phyloP scores from a whole-genome alignment of 768 basidiomycete species.

The Tricholoma sp. region DNA sequence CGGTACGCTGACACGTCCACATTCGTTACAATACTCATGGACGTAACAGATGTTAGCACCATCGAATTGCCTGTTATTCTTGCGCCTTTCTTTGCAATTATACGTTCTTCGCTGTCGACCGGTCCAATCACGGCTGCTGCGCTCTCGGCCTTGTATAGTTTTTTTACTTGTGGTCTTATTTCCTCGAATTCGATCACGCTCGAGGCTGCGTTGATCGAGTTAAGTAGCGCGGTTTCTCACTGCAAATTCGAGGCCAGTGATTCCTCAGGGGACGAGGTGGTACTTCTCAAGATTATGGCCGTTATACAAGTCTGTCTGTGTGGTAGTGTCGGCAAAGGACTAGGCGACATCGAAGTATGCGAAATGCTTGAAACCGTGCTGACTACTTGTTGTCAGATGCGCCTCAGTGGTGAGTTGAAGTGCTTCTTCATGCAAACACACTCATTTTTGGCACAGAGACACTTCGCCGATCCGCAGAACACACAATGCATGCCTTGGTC shows the following conservation, averaged over 20 bases:
- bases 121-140: constrained; percentile 97
- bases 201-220: constrained; percentile 66
- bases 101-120: constrained; percentile 91
- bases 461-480: constrained; percentile 81
- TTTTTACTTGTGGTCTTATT: constrained; percentile 79
- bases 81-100: constrained; percentile 86
- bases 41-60: constrained; percentile 47
- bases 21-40: background rate
- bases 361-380: constrained; percentile 98
- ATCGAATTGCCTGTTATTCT: constrained; percentile 63
- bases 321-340: constrained; percentile 55
- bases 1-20: constrained; percentile 37
- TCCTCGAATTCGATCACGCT: constrained; percentile 49
- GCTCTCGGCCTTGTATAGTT: constrained; percentile 79
- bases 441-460: constrained; percentile 51
- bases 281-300: constrained; percentile 85
- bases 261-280: constrained; percentile 96
- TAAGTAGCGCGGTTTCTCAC: constrained; percentile 87
- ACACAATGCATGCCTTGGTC: constrained; percentile 84
- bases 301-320: constrained; percentile 85
- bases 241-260: constrained; percentile 99
- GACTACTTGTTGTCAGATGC: constrained; percentile 95
- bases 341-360: constrained; percentile 93
- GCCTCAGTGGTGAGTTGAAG: constrained; percentile 75
- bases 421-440: background rate